Evolutionary conservation across 306 rosid species (phyloP), one percentile per base, ranked within the genome.

Genomic region (Delonix regia): DNA sequence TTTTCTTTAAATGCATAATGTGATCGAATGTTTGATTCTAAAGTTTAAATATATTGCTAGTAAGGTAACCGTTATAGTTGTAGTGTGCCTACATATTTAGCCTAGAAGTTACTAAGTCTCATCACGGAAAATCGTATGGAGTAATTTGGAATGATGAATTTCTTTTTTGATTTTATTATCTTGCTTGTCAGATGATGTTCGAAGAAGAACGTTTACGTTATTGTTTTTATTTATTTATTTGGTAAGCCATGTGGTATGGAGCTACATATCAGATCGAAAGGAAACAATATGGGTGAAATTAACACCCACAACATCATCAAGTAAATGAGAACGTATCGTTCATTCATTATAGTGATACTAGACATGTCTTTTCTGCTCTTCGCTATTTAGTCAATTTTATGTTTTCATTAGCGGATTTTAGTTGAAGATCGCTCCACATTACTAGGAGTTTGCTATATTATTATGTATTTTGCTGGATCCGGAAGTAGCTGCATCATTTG

Each of bases 331-430:
- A 34, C 63, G 5, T 57, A 11, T 22, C 2, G 63, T 25, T 59
- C 19, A 7, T 41, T 8, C 12, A 27, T 59, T 28, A 59, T 28
- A 34, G 38, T 24, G 34, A 11, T 11, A 28, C 65, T 28, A 24
- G 33, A 62, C 24, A 69, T 53, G 81, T 67, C 61, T 39, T 21
- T 77, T 81, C 75, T 8, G 3, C 42, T 3, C 19, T 19, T 36
- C 42, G 25, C 64, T 9, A 19, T 30, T 51, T 4, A 6, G 62
- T 55, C 14, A 74, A 19, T 36, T 80, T 77, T 69, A 28, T 60
- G 21, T 27, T 60, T 60, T 30, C 41, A 28, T 60, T 28, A 60
- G 41, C 33, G 39, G 66, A 30, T 60, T 15, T 1, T 45, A 15
- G 41, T 27, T 14, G 41, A 28, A 28, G 75, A 56, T 73, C 53